A percentile compares a stretch with the other conserved stretches of the same genome.
phyloP scores from a whole-genome alignment of 805 yeast species.

The Hanseniaspora lachancei region DNA sequence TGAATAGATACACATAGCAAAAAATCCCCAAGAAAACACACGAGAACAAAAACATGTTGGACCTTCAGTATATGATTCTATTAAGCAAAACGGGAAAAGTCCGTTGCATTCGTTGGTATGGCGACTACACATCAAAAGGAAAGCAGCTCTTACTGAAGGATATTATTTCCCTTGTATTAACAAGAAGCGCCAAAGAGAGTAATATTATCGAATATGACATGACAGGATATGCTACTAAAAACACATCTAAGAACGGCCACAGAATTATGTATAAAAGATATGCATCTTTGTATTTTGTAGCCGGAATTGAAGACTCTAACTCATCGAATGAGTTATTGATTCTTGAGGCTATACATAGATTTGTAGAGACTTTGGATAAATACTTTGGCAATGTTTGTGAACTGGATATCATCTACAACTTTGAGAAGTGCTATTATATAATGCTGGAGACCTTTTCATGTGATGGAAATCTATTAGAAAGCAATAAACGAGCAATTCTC shows the following conservation, averaged over 20 bases:
- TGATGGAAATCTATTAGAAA: slow-evolving; percentile 79
- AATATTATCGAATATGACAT: slow-evolving; percentile 70
- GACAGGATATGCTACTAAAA: slow-evolving; percentile 2
- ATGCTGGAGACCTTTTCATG: slow-evolving; percentile 71
- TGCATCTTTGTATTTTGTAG: slow-evolving; percentile 82
- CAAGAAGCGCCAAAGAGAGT: slow-evolving; percentile 89
- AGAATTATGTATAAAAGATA: slow-evolving; percentile 85
- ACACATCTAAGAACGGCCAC: slow-evolving; percentile 16
- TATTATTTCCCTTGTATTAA: slow-evolving; percentile 68
- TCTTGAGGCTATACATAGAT: slow-evolving; percentile 77
- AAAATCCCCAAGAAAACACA: neutral
- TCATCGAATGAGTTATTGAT: slow-evolving; percentile 73
- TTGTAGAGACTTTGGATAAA: slow-evolving; percentile 93
- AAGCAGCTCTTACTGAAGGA: slow-evolving; percentile 74
- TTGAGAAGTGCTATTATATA: slow-evolving; percentile 83
- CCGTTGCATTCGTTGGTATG: slow-evolving; percentile 86
- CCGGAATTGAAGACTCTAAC: slow-evolving; percentile 48
- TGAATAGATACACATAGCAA: neutral
- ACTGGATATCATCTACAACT: slow-evolving; percentile 89
- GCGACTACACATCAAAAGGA: slow-evolving; percentile 69
- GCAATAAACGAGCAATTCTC: slow-evolving; percentile 66
- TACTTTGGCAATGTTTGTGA: slow-evolving; percentile 94
- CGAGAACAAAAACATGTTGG: slow-evolving; percentile 19
- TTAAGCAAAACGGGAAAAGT: slow-evolving; percentile 93
- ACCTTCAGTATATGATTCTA: slow-evolving; percentile 60